Percentiles rank a stretch among this genome's conserved stretches.
Evolutionary conservation across 345 rosid species (phyloP).

Genomic region (Eutrema heterophyllum): DNA sequence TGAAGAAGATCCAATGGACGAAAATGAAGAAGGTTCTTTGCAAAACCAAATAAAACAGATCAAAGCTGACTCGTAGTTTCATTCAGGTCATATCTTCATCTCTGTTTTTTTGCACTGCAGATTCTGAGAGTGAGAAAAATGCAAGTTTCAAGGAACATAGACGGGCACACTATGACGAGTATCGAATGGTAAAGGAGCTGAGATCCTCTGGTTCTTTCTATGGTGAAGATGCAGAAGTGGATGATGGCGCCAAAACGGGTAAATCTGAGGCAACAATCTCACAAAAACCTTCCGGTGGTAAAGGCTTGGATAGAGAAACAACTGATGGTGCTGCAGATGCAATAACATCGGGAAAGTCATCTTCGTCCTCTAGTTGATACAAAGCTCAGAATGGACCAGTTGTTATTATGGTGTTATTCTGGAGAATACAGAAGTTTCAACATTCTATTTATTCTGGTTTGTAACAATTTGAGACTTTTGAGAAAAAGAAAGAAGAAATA

Average conservation of each 20-base stretch:
- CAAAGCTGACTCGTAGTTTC: constrained; percentile 11
- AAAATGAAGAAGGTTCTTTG: constrained; percentile 60
- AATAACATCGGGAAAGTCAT: not conserved
- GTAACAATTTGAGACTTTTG: not conserved
- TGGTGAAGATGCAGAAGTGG: constrained; percentile 57
- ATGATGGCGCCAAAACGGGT: constrained; percentile 20
- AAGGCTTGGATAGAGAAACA: constrained; percentile 21
- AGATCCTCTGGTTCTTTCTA: constrained; percentile 52
- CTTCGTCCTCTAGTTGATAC: constrained; percentile 10
- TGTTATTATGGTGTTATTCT: not conserved
- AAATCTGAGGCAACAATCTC: constrained; percentile 34
- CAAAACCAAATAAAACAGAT: constrained; percentile 4
- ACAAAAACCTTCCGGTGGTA: constrained; percentile 38
- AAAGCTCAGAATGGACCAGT: not conserved
- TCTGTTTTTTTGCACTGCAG: constrained; percentile 30
- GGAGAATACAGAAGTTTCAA: not conserved
- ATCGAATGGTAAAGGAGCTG: constrained; percentile 72
- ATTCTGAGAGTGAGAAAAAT: constrained; percentile 40
- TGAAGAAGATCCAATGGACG: constrained; percentile 68
- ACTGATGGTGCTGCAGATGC: not conserved
- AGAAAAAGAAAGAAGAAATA: not conserved
- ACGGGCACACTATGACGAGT: constrained; percentile 83
- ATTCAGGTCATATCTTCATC: not conserved
- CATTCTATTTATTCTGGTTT: not conserved
- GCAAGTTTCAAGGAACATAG: constrained; percentile 73